phyloP scores from a whole-genome alignment of 2,329 filamentous ascomycete genomes.

The Alternaria atra region DNA sequence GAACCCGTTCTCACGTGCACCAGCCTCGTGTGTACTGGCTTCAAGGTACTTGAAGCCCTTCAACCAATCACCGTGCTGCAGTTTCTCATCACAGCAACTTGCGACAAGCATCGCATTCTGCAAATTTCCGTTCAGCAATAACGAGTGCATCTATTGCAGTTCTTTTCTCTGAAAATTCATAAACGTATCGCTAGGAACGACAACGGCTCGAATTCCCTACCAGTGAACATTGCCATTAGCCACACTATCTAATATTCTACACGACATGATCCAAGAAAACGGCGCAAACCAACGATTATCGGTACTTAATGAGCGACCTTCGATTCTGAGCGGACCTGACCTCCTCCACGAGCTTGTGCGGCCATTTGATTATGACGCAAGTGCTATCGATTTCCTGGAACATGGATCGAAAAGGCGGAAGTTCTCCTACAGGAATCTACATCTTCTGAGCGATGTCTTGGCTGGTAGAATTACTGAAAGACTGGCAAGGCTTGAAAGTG shows the following conservation, averaged over 20 bases:
- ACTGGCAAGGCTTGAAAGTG: constrained; percentile 40
- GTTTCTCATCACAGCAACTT: constrained; percentile 46
- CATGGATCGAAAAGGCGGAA: constrained; percentile 56
- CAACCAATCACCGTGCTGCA: constrained; percentile 44
- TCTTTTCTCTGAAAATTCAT: background rate
- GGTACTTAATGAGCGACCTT: constrained; percentile 66
- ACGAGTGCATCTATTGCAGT: constrained; percentile 1
- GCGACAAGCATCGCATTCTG: constrained; percentile 5
- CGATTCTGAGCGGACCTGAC: constrained; percentile 61
- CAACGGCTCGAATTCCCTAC: background rate
- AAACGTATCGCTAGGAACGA: background rate
- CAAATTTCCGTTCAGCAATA: constrained; percentile 1
- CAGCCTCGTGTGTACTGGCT: constrained; percentile 26
- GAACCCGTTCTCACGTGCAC: constrained; percentile 36
- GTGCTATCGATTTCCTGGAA: constrained; percentile 72
- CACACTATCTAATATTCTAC: constrained; percentile 15
- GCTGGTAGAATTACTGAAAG: constrained; percentile 52
- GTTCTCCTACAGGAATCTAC: constrained; percentile 71
- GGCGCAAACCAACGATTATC: constrained; percentile 28
- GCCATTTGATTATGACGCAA: constrained; percentile 41
- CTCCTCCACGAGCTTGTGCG: constrained; percentile 72
- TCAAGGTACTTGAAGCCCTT: constrained; percentile 22
- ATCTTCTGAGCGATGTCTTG: constrained; percentile 65
- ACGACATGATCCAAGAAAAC: constrained; percentile 37
- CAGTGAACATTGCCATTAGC: constrained; percentile 3